Base-by-base conservation (phyloP, 192 early-diverging fungal genomes). In the Coemansia sp. region DNA sequence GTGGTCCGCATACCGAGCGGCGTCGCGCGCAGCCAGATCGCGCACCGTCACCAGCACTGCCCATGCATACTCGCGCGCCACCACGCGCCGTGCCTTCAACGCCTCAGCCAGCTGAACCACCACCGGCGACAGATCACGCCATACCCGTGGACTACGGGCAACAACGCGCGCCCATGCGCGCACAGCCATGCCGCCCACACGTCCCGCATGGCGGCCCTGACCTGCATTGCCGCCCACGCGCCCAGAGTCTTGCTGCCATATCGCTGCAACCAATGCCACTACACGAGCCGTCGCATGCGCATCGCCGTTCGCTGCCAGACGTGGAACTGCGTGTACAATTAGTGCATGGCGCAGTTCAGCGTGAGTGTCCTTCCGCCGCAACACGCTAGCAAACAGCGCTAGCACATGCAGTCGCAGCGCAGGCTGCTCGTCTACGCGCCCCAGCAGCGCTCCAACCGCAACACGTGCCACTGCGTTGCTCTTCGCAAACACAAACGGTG, bases 51-150 rank as follows among this genome's bases (percentile, higher is more conserved):
- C 45, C 19, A 73, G 33, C 24, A 73, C 52, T 4, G 70, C 55
- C 70, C 70, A 73, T 33, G 61, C 64, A 55, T 73, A 73, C 44
- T 64, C 69, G 5, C 43, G 51, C 24, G 57, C 42, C 35, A 53
- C 31, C 1, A 8, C 16, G 25, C 30, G 22, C 11, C 14, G 23
- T 7, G 55, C 70, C 45, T 73, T 73, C 21, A 54, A 57, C 6
- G 58, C 47, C 51, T 73, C 70, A 2, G 60, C 64, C 38, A 65
- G 46, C 19, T 73, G 70, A 23, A 49, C 43, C 28, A 73, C 21
- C 11, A 66, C 45, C 4, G 59, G 56, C 31, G 53, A 32, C 42
- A 73, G 31, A 35, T 73, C 70, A 38, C 60, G 70, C 70, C 70
- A 73, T 8, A 66, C 70, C 10, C 70, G 70, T 8, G 70, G 56